phyloP scores from a whole-genome alignment of 371 early-diverging fungal species.

The Mortierella sp. region DNA sequence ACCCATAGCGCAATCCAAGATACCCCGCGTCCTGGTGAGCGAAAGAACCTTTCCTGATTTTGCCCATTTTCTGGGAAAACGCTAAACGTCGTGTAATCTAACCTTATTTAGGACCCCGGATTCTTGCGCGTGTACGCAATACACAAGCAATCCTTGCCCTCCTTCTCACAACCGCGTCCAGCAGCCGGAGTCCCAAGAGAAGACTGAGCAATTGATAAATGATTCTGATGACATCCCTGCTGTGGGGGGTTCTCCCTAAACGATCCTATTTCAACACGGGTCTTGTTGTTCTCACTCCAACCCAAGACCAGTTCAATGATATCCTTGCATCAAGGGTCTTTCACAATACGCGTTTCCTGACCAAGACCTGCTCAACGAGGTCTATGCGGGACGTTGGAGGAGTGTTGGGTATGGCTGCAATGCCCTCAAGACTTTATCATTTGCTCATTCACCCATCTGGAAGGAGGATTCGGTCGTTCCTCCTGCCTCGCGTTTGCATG shows the following conservation, averaged over 20 bases:
- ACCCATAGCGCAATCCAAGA: slow-evolving; percentile 54
- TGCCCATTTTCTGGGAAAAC: slow-evolving; percentile 1
- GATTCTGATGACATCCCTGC: background rate
- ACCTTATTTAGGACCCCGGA: slow-evolving; percentile 58
- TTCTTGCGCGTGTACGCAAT: slow-evolving; percentile 61
- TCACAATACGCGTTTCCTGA: slow-evolving; percentile 63
- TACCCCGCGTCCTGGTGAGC: slow-evolving; percentile 62
- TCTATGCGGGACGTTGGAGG: slow-evolving; percentile 57
- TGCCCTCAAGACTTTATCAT: slow-evolving; percentile 65
- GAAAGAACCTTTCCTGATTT: slow-evolving; percentile 8
- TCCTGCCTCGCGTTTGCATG: slow-evolving; percentile 5
- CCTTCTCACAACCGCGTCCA: slow-evolving; percentile 18
- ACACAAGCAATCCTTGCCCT: slow-evolving; percentile 16
- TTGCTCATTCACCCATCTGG: slow-evolving; percentile 64
- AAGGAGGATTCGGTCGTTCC: slow-evolving; percentile 4
- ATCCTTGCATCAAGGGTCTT: slow-evolving; percentile 54
- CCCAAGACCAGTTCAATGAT: slow-evolving; percentile 28
- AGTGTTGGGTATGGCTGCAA: slow-evolving; percentile 64
- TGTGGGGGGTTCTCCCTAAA: background rate
- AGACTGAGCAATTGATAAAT: background rate
- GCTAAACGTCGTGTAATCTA: background rate
- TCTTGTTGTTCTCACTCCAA: slow-evolving; percentile 63
- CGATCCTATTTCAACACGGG: slow-evolving; percentile 67
- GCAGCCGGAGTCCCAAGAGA: slow-evolving; percentile 6
- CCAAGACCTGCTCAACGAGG: slow-evolving; percentile 68